A percentile compares a stretch with the other conserved stretches of the same genome.
Evolutionary conservation across 2,329 filamentous ascomycete genomes (phyloP).

Genomic region (Arachnopeziza araneosa): DNA sequence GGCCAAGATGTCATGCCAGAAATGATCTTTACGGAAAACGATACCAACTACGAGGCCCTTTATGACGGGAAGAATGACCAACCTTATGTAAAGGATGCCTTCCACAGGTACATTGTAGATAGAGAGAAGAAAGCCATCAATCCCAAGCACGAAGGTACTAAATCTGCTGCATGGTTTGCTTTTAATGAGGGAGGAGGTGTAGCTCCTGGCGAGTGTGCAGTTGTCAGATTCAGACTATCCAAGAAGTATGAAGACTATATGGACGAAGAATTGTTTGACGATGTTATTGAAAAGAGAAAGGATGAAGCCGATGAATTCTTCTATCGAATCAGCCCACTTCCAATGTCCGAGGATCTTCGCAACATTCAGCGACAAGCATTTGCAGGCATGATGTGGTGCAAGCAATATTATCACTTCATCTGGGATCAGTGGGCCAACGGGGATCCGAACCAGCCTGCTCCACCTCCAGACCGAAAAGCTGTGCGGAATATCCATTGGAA

Average conservation of each 20-base stretch:
- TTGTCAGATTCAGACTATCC: conserved; percentile 87
- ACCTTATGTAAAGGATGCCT: conserved; percentile 90
- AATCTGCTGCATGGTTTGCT: conserved; percentile 84
- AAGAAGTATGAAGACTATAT: conserved; percentile 70
- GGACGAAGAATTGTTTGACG: conserved; percentile 88
- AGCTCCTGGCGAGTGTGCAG: conserved; percentile 84
- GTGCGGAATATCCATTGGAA: conserved; percentile 89
- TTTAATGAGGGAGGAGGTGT: conserved; percentile 90
- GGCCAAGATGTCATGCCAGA: conserved; percentile 80
- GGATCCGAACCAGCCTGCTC: conserved; percentile 81
- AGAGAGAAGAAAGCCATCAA: conserved; percentile 77
- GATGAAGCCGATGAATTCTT: conserved; percentile 97
- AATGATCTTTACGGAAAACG: conserved; percentile 90
- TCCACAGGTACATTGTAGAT: conserved; percentile 82
- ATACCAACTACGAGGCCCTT: conserved; percentile 76
- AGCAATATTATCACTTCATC: conserved; percentile 93
- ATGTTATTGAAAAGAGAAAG: conserved; percentile 78
- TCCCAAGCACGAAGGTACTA: conserved; percentile 74
- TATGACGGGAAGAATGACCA: conserved; percentile 75
- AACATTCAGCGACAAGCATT: conserved; percentile 95
- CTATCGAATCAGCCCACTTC: conserved; percentile 84
- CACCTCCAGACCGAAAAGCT: conserved; percentile 70
- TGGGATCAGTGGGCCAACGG: conserved; percentile 98
- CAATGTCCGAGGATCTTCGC: conserved; percentile 87
- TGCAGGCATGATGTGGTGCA: conserved; percentile 97